These are phyloP conservation scores for Actinomortierella ambigua DNA, from an alignment of 371 early-diverging fungal species.

Conservation along the genomic window DNA sequence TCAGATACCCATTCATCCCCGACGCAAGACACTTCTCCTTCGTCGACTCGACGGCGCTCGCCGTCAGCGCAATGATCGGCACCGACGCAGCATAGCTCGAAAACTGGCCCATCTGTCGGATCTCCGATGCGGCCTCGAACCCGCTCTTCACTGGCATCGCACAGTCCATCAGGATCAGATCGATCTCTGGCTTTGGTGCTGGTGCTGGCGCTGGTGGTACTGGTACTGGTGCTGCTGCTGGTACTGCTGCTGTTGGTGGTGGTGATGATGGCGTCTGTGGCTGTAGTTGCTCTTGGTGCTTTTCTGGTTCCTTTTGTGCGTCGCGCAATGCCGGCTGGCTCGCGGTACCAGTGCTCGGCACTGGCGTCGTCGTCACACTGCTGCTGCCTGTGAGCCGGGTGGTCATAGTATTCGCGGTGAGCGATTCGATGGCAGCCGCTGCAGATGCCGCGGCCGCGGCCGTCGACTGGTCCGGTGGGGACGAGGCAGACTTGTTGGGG, in stretches of 20 bases:
- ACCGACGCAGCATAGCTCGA: slow-evolving; percentile 32
- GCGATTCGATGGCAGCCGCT: too few species aligned
- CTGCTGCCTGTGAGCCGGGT: too few species aligned
- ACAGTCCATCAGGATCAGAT: slow-evolving; percentile 41
- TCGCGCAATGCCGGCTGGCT: too few species aligned
- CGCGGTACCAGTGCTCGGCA: too few species aligned
- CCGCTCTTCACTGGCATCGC: slow-evolving; percentile 47
- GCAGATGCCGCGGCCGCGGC: too few species aligned
- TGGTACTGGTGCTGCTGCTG: background rate
- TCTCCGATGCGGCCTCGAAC: slow-evolving; percentile 40
- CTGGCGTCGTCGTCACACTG: too few species aligned
- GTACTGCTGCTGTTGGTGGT: slow-evolving; percentile 1
- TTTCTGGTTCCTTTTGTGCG: too few species aligned
- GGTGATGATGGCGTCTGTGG: background rate
- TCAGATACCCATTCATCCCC: slow-evolving; percentile 49
- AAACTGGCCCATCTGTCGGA: slow-evolving; percentile 20
- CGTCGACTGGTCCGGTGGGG: too few species aligned
- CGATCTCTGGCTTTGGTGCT: slow-evolving; percentile 17
- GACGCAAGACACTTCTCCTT: slow-evolving; percentile 44
- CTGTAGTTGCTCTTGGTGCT: too few species aligned
- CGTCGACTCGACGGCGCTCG: slow-evolving; percentile 43
- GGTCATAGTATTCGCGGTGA: too few species aligned
- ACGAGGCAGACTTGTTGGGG: too few species aligned
- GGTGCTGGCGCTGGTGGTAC: background rate
- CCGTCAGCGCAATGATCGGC: slow-evolving; percentile 50